Percentiles rank a stretch among this genome's conserved stretches.
These are phyloP conservation scores for Gleditsia sinensis DNA, from an alignment of 306 rosid species.

Conservation along the genomic window DNA sequence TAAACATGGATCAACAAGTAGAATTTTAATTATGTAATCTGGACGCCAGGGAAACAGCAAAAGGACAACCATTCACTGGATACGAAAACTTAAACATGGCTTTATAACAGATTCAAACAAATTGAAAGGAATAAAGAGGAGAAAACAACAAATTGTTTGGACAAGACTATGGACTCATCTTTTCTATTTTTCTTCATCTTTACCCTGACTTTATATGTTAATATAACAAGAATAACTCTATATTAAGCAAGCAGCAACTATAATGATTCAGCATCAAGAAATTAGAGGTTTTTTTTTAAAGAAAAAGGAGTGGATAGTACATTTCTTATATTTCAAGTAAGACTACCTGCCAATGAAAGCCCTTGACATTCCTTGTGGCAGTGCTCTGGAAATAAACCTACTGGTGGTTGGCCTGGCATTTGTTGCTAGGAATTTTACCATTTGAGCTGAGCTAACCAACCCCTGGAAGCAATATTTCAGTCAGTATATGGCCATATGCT, in stretches of 20 bases:
- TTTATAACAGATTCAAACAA: background rate
- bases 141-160: background rate
- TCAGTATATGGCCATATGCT: constrained; percentile 39
- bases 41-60: background rate
- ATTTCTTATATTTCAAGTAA: constrained; percentile 18
- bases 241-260: background rate
- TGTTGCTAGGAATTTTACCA: constrained; percentile 76
- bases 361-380: constrained; percentile 82
- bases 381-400: constrained; percentile 66
- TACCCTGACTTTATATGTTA: background rate
- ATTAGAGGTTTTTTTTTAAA: background rate
- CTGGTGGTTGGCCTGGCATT: constrained; percentile 87
- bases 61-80: background rate
- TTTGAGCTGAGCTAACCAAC: constrained; percentile 92
- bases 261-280: constrained; percentile 18
- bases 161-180: background rate
- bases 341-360: constrained; percentile 92
- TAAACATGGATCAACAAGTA: background rate
- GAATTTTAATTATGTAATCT: background rate
- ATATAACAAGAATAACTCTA: background rate
- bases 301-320: background rate
- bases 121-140: background rate
- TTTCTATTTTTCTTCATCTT: background rate
- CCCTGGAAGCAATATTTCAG: constrained; percentile 58
- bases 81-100: background rate